These are phyloP conservation scores for Cenchrus fungigraminus DNA, from an alignment of 176 grass and related monocot species.

Conservation along the genomic window DNA sequence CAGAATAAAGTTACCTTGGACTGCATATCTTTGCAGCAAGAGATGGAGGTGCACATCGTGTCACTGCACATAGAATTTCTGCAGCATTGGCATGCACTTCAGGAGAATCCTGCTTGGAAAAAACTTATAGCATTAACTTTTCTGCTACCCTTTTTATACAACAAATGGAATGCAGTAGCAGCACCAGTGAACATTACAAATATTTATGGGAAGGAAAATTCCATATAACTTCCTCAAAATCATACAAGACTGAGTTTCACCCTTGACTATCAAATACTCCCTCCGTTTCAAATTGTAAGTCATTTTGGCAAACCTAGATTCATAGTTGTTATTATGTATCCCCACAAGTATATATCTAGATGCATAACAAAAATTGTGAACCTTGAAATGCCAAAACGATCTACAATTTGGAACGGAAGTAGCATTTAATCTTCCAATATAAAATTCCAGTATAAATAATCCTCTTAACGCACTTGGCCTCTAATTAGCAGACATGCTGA, in stretches of 20 bases:
- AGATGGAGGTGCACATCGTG: conserved; percentile 86
- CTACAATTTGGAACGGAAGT: no score
- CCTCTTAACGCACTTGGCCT: background rate
- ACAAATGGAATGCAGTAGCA: conserved; percentile 1
- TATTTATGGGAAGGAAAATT: background rate
- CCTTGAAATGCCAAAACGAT: no score
- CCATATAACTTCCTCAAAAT: background rate
- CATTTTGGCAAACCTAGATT: no score
- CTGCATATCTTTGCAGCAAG: conserved; percentile 92
- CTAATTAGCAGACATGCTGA: background rate
- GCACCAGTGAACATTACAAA: background rate
- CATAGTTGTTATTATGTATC: no score
- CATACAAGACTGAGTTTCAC: background rate
- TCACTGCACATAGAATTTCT: conserved; percentile 95
- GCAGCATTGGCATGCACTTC: conserved; percentile 97
- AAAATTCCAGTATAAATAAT: background rate
- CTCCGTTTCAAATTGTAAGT: no score
- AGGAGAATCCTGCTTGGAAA: conserved; percentile 77
- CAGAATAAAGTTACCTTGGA: conserved; percentile 63
- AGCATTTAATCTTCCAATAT: background rate
- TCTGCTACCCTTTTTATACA: background rate
- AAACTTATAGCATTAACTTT: conserved; percentile 42
- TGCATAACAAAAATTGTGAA: no score
- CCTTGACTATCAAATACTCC: background rate
- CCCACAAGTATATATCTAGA: no score